Evolutionary conservation across 2,329 filamentous ascomycete species (phyloP), one percentile per base, ranked within the genome.

Genomic region (Magnaporthales sp.): DNA sequence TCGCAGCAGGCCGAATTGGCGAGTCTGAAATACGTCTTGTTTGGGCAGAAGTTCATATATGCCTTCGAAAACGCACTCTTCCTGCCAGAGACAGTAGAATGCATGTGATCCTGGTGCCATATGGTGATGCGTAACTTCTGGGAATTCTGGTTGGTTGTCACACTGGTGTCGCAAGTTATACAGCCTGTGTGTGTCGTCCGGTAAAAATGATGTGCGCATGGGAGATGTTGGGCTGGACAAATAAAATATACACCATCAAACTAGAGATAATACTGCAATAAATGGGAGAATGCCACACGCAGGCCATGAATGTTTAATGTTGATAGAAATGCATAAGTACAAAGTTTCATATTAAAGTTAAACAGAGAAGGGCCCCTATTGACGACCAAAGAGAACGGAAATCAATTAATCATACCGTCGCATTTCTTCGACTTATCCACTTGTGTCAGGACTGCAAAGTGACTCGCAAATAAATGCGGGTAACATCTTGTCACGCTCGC

Each of bases 1-100:
- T 89, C 86, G 75, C 87, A 89, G 78, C 88, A 90, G 71, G 90
- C 88, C 72, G 89, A 87, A 72, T 86, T 90, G 72, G 88, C 83
- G 66, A 89, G 82, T 68, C 91, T 87, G 66, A 93, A 72, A 84
- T 69, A 87, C 76, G 72, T 86, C 84, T 68, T 80, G 72, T 65
- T 80, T 82, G 70, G 80, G 75, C 69, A 87, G 77, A 66, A 79
- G 71, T 67, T 79, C 76, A 71, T 86, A 80, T 72, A 87, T 79
- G 63, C 69, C 75, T 73, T 84, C 78, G 66, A 82, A 80, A 77
- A 86, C 78, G 70, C 74, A 71, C 61, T 83, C 79, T 70, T 80
- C 79, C 75, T 84, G 81, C 80, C 85, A 83, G 74, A 87, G 79
- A 78, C 80, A 77, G 79, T 85, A 80, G 76, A 87, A 84, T 72